A percentile compares a stretch with the other conserved stretches of the same genome.
Conservation (phyloP, 805 yeast genomes). For the Ogataea paraovalis region DNA sequence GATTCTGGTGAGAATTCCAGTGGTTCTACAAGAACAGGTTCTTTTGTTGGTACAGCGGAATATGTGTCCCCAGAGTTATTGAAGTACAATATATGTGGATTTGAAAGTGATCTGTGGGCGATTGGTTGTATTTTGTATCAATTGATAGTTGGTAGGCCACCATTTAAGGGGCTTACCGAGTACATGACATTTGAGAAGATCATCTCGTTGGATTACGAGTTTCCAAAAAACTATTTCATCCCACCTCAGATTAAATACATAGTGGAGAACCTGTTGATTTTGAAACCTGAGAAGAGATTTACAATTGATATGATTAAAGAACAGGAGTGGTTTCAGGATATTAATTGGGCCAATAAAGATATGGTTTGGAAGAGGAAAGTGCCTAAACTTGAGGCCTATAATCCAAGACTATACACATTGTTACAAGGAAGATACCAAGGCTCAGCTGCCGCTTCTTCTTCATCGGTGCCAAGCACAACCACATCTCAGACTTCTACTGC, state of each 20-base stretch:
- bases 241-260: conserved; percentile 64
- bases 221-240: conserved; percentile 55
- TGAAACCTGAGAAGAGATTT: conserved; percentile 68
- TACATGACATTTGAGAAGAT: conserved; percentile 86
- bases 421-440: conserved; percentile 26
- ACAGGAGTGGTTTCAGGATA: conserved; percentile 66
- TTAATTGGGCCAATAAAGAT: conserved; percentile 64
- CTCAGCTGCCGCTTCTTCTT: conserved; percentile 2
- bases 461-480: background rate
- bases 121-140: conserved; percentile 86
- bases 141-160: conserved; percentile 78
- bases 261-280: conserved; percentile 58
- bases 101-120: conserved; percentile 90
- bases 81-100: conserved; percentile 73
- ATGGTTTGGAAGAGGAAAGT: conserved; percentile 65
- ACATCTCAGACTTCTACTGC: conserved; percentile 8
- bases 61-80: conserved; percentile 92
- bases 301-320: conserved; percentile 52
- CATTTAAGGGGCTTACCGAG: conserved; percentile 84
- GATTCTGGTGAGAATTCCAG: conserved; percentile 16
- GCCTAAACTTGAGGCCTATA: conserved; percentile 69
- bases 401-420: conserved; percentile 32
- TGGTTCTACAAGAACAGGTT: conserved; percentile 47
- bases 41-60: conserved; percentile 97
- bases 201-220: conserved; percentile 67